Conservation (phyloP, 257 asterid species). For the Verbena officinalis region DNA sequence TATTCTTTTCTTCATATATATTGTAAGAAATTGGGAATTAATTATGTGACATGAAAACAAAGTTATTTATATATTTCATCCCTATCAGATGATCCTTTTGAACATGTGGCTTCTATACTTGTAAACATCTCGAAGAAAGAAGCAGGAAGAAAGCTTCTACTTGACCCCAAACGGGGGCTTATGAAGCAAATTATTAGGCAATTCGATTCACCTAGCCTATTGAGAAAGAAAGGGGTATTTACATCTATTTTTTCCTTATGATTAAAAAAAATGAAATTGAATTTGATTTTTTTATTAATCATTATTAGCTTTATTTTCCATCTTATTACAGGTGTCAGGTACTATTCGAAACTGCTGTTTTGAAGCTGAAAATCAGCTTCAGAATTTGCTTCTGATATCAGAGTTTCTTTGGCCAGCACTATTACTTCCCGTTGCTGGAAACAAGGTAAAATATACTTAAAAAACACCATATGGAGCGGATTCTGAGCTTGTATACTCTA, state of each 20-base stretch:
- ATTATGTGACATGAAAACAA: constrained; percentile 1
- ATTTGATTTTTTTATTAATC: too few species aligned
- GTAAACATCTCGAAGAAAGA: constrained; percentile 85
- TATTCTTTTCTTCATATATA: not conserved
- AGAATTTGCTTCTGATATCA: constrained; percentile 75
- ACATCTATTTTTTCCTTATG: constrained; percentile 10
- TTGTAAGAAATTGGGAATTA: not conserved
- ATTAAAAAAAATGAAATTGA: not conserved
- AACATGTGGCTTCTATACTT: constrained; percentile 91
- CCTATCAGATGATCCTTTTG: constrained; percentile 78
- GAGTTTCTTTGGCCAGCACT: constrained; percentile 98
- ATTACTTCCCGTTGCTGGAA: constrained; percentile 94
- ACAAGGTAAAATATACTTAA: constrained; percentile 58
- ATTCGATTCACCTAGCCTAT: constrained; percentile 66
- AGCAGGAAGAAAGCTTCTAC: constrained; percentile 81
- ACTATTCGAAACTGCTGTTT: constrained; percentile 98
- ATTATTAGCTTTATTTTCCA: constrained; percentile 16
- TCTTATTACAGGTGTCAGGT: constrained; percentile 66
- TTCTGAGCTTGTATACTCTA: too few species aligned
- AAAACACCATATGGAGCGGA: not conserved
- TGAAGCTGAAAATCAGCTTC: constrained; percentile 88
- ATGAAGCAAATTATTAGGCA: constrained; percentile 88
- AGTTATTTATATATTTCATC: constrained; percentile 8
- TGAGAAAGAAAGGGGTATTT: constrained; percentile 91
- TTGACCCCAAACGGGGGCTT: constrained; percentile 90